These are phyloP conservation scores for Microcos paniculata DNA, from an alignment of 345 rosid genomes.

Conservation along the genomic window DNA sequence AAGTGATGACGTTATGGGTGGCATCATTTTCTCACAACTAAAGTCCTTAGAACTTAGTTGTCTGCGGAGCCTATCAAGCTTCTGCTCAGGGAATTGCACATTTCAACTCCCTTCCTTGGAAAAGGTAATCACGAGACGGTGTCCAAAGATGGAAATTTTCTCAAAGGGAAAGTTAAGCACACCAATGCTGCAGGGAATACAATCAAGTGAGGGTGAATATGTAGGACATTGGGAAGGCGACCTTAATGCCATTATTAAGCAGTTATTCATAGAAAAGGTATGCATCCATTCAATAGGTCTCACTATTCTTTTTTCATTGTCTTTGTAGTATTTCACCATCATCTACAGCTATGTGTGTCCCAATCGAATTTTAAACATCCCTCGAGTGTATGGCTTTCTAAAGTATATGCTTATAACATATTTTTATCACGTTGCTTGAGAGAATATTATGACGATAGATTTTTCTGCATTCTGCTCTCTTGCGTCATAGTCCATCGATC, in stretches of 20 bases:
- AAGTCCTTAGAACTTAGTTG: background rate
- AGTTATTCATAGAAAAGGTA: no score
- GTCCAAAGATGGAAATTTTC: constrained; percentile 8
- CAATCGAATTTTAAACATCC: no score
- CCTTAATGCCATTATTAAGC: background rate
- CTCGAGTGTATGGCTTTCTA: no score
- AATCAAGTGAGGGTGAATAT: background rate
- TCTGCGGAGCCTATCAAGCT: background rate
- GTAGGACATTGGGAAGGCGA: background rate
- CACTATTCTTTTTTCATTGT: no score
- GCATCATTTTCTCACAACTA: constrained; percentile 9
- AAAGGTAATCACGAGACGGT: background rate
- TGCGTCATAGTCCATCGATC: no score
- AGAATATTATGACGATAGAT: no score
- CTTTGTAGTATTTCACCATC: no score
- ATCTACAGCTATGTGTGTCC: no score
- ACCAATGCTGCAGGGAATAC: background rate
- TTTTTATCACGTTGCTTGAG: no score
- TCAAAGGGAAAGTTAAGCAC: background rate
- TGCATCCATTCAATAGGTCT: no score
- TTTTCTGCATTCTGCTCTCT: no score
- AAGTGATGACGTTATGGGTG: background rate
- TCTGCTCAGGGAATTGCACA: background rate
- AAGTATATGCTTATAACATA: no score
- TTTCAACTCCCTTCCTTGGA: constrained; percentile 7